Conservation (phyloP, 805 yeast genomes). For the Metschnikowia henanensis region DNA sequence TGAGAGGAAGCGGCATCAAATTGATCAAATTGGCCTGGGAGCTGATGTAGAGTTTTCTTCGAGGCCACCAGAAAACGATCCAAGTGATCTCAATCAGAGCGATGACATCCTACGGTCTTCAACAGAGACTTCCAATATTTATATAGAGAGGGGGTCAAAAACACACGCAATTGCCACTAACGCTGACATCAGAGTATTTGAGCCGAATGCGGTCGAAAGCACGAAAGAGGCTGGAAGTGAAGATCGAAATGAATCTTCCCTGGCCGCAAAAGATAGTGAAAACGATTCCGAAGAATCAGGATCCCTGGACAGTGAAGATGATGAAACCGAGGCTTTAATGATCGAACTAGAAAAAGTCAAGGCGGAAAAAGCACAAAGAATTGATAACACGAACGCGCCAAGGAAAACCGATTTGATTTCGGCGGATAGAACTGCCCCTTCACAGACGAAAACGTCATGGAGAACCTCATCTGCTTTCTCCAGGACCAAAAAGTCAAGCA, state of each 20-base stretch:
- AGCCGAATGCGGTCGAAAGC: no score
- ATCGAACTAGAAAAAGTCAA: constrained; percentile 21
- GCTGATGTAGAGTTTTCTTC: background rate
- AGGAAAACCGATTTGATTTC: constrained; percentile 2
- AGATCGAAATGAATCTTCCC: no score
- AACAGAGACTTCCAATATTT: no score
- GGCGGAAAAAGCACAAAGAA: constrained; percentile 14
- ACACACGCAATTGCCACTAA: no score
- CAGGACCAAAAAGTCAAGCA: constrained; percentile 11
- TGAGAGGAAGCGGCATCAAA: constrained; percentile 7
- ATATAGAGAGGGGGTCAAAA: no score
- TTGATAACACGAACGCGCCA: constrained; percentile 4
- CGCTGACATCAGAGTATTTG: no score
- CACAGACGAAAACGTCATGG: constrained; percentile 26
- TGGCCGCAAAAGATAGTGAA: no score
- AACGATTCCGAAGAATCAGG: background rate
- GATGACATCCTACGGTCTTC: no score
- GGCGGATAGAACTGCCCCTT: background rate
- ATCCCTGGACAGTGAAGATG: constrained; percentile 9
- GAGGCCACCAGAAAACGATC: no score
- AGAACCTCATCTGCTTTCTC: constrained; percentile 27
- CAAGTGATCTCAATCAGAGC: no score
- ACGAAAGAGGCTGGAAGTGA: no score
- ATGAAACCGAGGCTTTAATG: constrained; percentile 19
- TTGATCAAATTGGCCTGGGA: background rate